Conservation (phyloP, 2,329 filamentous ascomycete species). For the Xylaria multiplex region DNA sequence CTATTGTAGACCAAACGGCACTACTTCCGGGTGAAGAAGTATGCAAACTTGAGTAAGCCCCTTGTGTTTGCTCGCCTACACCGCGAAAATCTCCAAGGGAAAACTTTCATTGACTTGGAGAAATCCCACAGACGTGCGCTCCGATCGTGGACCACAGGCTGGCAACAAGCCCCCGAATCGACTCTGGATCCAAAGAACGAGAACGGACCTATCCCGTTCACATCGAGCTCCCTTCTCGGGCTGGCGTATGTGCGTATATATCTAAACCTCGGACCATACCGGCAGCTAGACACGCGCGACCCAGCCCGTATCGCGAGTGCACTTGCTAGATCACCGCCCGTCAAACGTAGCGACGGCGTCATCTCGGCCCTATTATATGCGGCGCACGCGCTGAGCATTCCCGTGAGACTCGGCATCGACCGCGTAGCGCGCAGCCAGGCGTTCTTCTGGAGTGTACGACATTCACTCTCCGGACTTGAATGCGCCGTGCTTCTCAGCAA, state of each 20-base stretch:
- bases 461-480: conserved; percentile 64
- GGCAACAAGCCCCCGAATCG: conserved; percentile 19
- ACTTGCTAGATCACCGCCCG: conserved; percentile 51
- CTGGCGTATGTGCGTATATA: conserved; percentile 18
- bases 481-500: conserved; percentile 63
- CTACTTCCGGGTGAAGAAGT: conserved; percentile 6
- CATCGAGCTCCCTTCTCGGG: conserved; percentile 20
- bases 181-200: conserved; percentile 19
- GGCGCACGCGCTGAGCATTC: conserved; percentile 65
- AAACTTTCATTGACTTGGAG: not conserved
- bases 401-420: conserved; percentile 64
- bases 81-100: not conserved
- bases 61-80: not conserved
- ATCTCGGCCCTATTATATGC: conserved; percentile 62
- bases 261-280: conserved; percentile 15
- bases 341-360: conserved; percentile 53
- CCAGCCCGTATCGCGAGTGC: conserved; percentile 53
- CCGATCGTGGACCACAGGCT: conserved; percentile 18
- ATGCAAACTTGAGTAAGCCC: conserved; percentile 11
- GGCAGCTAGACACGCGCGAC: conserved; percentile 38
- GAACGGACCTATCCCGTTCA: conserved; percentile 18
- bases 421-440: conserved; percentile 62
- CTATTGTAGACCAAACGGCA: conserved; percentile 13
- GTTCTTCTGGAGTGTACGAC: conserved; percentile 67
- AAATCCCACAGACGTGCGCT: conserved; percentile 10